Evolutionary conservation across 805 yeast genomes (phyloP).

Genomic region (Teunomyces tritomae): DNA sequence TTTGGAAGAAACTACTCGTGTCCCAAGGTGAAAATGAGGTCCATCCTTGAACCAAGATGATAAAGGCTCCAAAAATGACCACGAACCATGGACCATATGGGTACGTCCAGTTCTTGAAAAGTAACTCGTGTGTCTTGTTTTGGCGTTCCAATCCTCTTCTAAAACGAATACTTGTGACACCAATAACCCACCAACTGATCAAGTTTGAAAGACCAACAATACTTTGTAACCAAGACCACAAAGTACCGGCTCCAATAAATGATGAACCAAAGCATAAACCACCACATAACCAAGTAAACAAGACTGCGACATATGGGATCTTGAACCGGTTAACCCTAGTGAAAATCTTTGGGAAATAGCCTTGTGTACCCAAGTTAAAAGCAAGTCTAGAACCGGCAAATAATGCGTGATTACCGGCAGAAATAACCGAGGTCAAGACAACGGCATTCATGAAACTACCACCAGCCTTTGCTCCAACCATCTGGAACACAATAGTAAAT

Average conservation of each 20-base stretch:
- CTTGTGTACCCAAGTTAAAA: conserved; percentile 49
- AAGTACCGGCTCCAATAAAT: conserved; percentile 50
- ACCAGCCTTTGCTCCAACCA: conserved; percentile 41
- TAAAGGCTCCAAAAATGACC: conserved; percentile 40
- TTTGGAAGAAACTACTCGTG: conserved; percentile 40
- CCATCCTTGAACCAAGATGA: conserved; percentile 56
- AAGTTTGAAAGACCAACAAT: conserved; percentile 54
- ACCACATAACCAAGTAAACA: conserved; percentile 51
- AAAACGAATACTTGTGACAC: conserved; percentile 48
- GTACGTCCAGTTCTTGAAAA: conserved; percentile 48
- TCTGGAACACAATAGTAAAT: conserved; percentile 41
- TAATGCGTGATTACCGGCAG: conserved; percentile 55
- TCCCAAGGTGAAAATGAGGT: conserved; percentile 47
- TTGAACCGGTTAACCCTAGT: conserved; percentile 41
- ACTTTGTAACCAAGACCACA: conserved; percentile 53
- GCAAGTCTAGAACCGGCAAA: conserved; percentile 51
- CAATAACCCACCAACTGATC: conserved; percentile 50
- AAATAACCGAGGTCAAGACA: conserved; percentile 51
- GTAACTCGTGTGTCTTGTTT: conserved; percentile 41
- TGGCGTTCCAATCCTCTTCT: conserved; percentile 45
- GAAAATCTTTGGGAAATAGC: conserved; percentile 44
- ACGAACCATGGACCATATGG: conserved; percentile 51
- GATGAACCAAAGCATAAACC: conserved; percentile 62
- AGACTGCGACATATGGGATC: conserved; percentile 49
- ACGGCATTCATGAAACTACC: conserved; percentile 52